Percentiles rank a stretch among this genome's conserved stretches.
phyloP scores from a whole-genome alignment of 345 rosid genomes.

The Sapria himalayana region DNA sequence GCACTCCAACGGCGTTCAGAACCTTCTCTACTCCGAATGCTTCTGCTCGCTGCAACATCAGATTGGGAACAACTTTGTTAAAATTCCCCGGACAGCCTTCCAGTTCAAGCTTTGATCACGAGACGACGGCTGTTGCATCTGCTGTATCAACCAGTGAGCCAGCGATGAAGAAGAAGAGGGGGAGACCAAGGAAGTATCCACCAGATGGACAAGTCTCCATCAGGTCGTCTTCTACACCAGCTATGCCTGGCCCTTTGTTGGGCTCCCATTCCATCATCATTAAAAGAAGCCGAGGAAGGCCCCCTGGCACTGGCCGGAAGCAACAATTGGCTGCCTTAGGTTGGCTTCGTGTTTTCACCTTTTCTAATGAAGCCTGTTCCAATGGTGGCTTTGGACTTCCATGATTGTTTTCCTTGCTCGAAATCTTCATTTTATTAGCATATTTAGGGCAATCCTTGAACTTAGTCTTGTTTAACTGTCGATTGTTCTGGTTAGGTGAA shows the following conservation, averaged over 20 bases:
- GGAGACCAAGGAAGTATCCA: constrained; percentile 86
- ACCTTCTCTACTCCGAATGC: constrained; percentile 28
- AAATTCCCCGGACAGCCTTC: constrained; percentile 35
- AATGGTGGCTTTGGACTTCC: too few relatives aligned
- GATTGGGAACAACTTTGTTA: constrained; percentile 18
- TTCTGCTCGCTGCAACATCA: constrained; percentile 22
- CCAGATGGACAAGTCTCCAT: constrained; percentile 73
- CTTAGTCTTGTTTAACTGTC: neutral
- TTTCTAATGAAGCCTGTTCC: too few relatives aligned
- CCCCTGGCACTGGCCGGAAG: constrained; percentile 97
- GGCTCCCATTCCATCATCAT: constrained; percentile 32
- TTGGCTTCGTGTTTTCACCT: constrained; percentile 21
- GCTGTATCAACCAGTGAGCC: constrained; percentile 25
- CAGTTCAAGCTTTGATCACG: constrained; percentile 32
- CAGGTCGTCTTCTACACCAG: constrained; percentile 52
- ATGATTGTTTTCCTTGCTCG: too few relatives aligned
- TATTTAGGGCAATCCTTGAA: too few relatives aligned
- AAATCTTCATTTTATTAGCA: too few relatives aligned
- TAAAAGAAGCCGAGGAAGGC: constrained; percentile 57
- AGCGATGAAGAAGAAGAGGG: constrained; percentile 88
- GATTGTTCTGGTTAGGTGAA: constrained; percentile 42
- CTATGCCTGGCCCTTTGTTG: constrained; percentile 33
- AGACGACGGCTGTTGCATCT: constrained; percentile 29
- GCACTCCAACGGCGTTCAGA: constrained; percentile 42
- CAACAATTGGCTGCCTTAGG: constrained; percentile 79